Percentiles rank a stretch among this genome's conserved stretches.
Evolutionary conservation across 2,329 filamentous ascomycete genomes (phyloP).

Genomic region (Pseudocercospora musae): DNA sequence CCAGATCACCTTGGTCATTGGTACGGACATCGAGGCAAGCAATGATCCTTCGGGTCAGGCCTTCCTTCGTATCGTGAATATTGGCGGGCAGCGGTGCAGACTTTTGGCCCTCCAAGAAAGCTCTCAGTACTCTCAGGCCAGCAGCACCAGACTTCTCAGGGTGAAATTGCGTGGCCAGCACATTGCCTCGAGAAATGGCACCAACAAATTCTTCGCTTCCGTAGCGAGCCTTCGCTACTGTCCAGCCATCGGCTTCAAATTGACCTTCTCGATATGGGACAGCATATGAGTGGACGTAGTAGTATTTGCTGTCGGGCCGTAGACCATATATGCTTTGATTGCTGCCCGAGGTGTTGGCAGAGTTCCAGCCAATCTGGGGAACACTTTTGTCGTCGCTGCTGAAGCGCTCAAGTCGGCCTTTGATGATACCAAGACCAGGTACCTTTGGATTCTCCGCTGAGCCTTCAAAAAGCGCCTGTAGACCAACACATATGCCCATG

Average conservation of each 20-base stretch:
- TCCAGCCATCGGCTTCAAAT: constrained; percentile 81
- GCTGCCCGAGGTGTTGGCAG: constrained; percentile 61
- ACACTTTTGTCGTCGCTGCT: constrained; percentile 76
- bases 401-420: constrained; percentile 70
- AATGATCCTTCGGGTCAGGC: constrained; percentile 88
- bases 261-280: constrained; percentile 69
- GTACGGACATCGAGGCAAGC: constrained; percentile 93
- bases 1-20: constrained; percentile 90
- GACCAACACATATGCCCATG: constrained; percentile 93
- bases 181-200: constrained; percentile 77
- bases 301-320: constrained; percentile 83
- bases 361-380: constrained; percentile 99
- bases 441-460: constrained; percentile 74
- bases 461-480: constrained; percentile 84
- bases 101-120: constrained; percentile 75
- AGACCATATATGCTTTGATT: constrained; percentile 71
- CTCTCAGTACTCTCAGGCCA: constrained; percentile 75
- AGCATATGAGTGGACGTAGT: constrained; percentile 96
- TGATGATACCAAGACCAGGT: constrained; percentile 72
- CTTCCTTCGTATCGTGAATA: constrained; percentile 50
- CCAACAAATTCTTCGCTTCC: constrained; percentile 87
- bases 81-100: constrained; percentile 51
- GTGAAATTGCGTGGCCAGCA: constrained; percentile 94
- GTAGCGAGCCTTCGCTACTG: constrained; percentile 85
- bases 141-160: constrained; percentile 95